Base-by-base conservation (phyloP, 352 stramenopile genomes). In the Globisporangium megalacanthum region DNA sequence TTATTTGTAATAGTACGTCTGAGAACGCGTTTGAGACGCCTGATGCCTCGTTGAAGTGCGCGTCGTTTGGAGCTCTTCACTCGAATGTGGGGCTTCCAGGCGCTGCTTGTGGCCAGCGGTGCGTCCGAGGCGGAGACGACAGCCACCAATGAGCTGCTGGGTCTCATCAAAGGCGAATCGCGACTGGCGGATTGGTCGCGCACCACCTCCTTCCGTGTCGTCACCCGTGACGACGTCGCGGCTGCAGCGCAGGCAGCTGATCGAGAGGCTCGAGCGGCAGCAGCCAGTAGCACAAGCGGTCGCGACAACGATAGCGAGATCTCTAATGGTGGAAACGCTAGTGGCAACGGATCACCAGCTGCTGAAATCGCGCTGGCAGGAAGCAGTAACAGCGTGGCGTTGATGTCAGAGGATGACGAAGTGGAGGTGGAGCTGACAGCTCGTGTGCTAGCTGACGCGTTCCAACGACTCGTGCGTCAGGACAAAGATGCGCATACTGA, bases 61-160 rank as follows among this genome's bases (percentile, higher is more conserved):
- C 35, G 35, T 39, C 35, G 35, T 39, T 39, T 39, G 35, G 35
- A 39, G 6, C 10, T 13, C 6, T 39, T 39, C 35, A 13, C 10
- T 39, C 35, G 10, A 13, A 39, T 39, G 49, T 86, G 76, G 79
- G 54, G 69, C 29, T 87, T 86, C 66, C 75, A 87, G 56, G 49
- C 65, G 19, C 49, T 86, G 60, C 49, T 78, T 29, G 54, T 89
- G 19, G 56, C 64, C 44, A 83, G 69, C 44, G 77, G 79, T 49
- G 14, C 47, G 51, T 68, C 75, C 14, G 54, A 75, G 6, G 33
- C 66, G 35, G 77, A 83, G 52, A 56, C 54, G 1, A 52, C 56
- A 3, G 66, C 66, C 17, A 66, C 58, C 13, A 62, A 42, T 2
- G 71, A 73, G 19, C 52, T 86, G 4, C 47, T 81, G n/a, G 20